phyloP scores from a whole-genome alignment of 78 protist species.

The Anaeramoeba flamelloides region DNA sequence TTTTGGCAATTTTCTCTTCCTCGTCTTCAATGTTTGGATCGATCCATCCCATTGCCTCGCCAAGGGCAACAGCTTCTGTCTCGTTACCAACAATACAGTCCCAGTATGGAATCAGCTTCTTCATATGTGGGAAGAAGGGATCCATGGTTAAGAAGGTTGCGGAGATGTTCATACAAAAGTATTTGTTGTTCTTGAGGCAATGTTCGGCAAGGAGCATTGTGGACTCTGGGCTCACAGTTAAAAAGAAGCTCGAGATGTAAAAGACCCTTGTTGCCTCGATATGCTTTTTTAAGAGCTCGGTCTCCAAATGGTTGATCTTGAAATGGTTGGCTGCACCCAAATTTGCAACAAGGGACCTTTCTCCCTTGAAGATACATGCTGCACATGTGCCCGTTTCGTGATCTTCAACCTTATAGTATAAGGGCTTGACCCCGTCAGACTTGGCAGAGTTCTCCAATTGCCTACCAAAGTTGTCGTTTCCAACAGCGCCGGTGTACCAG shows the following conservation, averaged over 20 bases:
- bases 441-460: constrained; percentile 36
- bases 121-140: constrained; percentile 63
- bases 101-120: constrained; percentile 47
- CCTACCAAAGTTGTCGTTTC: constrained; percentile 54
- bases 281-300: constrained; percentile 26
- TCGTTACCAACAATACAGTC: constrained; percentile 83
- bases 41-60: constrained; percentile 39
- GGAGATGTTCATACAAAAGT: constrained; percentile 61
- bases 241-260: constrained; percentile 71
- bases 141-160: constrained; percentile 74
- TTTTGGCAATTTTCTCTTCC: no score
- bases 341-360: constrained; percentile 59
- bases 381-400: constrained; percentile 32
- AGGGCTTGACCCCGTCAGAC: constrained; percentile 30
- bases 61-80: constrained; percentile 56
- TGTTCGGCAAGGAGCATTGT: constrained; percentile 50
- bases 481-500: constrained; percentile 71
- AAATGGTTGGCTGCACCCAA: constrained; percentile 82
- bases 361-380: no score
- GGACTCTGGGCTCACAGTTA: constrained; percentile 65
- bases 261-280: constrained; percentile 34
- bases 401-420: constrained; percentile 10
- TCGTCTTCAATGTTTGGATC: no score
- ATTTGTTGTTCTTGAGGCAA: constrained; percentile 44
- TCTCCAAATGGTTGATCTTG: constrained; percentile 37